Evolutionary conservation across 768 basidiomycete genomes (phyloP), one percentile per base, ranked within the genome.

Genomic region (Rhodosporidiobolus odoratus): DNA sequence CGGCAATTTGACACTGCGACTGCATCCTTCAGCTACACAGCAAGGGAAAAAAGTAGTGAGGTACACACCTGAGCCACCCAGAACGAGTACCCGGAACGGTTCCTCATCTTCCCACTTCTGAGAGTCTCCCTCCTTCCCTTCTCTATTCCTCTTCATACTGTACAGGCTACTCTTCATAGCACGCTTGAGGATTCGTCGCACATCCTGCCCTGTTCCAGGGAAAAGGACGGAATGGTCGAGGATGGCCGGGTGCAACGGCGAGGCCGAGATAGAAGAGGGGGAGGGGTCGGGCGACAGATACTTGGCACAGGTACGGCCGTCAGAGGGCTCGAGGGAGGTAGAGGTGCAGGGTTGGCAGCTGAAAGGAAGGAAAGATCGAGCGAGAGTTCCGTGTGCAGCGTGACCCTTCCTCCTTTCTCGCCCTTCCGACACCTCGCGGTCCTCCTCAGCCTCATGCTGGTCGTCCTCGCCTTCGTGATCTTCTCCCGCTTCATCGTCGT

Each of bases 1-100:
- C 73, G 68, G 54, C 73, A 74, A 23, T 74, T 70, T 3, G 68
- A 70, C 10, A 74, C 73, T 74, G 58, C 15, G 2, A 1, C 2
- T 59, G 58, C 30, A 10, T 30, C 21, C 10, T 27, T n/a, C 25
- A 10, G 52, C 30, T 30, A 10, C 16, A 3, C 0, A 21, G 23
- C 57, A 17, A 35, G 4, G 43, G 45, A 27, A 40, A 19, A 38
- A 9, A 37, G 32, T 1, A 43, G 30, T 21, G 19, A 23, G 4
- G 13, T 5, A 58, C 50, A 34, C 65, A 74, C 73, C 73, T 16
- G 68, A 70, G 1, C 73, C 73, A 13, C 73, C 73, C 12, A 74
- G 53, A 23, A 74, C 62, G 1, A 71, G 34, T 10, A 71, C 59
- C 45, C 66, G 57, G n/a, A 74, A 68, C n/a, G 68, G 65, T 45